Conservation (phyloP, 177 flowering plant genomes). For the Vitis hybrid region DNA sequence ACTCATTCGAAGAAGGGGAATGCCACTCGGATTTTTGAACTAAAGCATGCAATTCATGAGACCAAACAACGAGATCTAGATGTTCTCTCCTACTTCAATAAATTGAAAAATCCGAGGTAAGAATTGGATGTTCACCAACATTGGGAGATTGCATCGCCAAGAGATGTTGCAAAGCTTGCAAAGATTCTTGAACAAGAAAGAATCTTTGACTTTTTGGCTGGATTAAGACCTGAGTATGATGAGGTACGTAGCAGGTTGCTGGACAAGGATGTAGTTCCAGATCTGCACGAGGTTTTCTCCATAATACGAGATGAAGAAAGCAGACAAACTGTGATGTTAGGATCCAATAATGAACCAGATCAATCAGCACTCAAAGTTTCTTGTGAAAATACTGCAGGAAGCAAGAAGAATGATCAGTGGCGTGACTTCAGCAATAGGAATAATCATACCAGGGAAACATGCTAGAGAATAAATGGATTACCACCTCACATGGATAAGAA, state of each 20-base stretch:
- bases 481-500: background rate
- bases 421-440: background rate
- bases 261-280: background rate
- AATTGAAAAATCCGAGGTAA: background rate
- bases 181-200: background rate
- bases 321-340: background rate
- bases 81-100: background rate
- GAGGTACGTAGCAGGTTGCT: background rate
- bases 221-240: background rate
- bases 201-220: background rate
- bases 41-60: no score
- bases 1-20: no score
- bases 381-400: no score
- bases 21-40: no score
- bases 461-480: background rate
- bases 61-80: background rate
- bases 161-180: background rate
- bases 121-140: background rate
- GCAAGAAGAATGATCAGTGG: background rate
- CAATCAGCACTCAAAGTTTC: background rate
- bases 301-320: background rate
- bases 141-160: background rate
- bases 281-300: background rate
- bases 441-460: background rate
- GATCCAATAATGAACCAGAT: background rate